Percentiles rank a stretch among this genome's conserved stretches.
Conservation (phyloP, 805 yeast genomes). For the Saturnispora besseyi region DNA sequence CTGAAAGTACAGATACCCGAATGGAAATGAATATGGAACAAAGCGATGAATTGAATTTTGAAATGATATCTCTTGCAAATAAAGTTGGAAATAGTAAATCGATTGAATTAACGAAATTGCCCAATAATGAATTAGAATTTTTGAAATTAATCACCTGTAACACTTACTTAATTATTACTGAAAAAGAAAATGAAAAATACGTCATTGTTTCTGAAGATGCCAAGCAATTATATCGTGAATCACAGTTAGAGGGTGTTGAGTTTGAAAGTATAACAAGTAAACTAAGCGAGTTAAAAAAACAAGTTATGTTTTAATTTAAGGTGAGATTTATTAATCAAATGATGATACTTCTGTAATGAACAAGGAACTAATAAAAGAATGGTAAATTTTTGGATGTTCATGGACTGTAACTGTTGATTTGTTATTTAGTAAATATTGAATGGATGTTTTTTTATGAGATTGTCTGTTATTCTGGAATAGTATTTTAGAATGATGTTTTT, state of each 20-base stretch:
- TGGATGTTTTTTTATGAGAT: too few species aligned
- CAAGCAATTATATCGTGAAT: background rate
- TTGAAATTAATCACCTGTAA: slow-evolving; percentile 29
- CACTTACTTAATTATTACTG: slow-evolving; percentile 24
- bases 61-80: slow-evolving; percentile 7
- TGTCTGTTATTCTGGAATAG: too few species aligned
- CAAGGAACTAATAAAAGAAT: background rate
- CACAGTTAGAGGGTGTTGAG: background rate
- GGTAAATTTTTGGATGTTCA: background rate
- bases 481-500: too few species aligned
- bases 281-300: background rate
- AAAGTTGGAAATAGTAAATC: slow-evolving; percentile 21
- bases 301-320: background rate
- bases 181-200: background rate
- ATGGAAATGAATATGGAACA: background rate
- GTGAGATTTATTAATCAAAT: background rate
- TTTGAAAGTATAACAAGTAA: background rate
- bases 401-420: background rate
- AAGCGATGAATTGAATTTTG: background rate
- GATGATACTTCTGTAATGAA: background rate
- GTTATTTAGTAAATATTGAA: too few species aligned
- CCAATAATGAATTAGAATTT: slow-evolving; percentile 29
- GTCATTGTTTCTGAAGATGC: background rate
- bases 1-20: background rate
- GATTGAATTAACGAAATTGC: slow-evolving; percentile 16